phyloP scores from a whole-genome alignment of 2,329 filamentous ascomycete species.

The Penicillium sp. region DNA sequence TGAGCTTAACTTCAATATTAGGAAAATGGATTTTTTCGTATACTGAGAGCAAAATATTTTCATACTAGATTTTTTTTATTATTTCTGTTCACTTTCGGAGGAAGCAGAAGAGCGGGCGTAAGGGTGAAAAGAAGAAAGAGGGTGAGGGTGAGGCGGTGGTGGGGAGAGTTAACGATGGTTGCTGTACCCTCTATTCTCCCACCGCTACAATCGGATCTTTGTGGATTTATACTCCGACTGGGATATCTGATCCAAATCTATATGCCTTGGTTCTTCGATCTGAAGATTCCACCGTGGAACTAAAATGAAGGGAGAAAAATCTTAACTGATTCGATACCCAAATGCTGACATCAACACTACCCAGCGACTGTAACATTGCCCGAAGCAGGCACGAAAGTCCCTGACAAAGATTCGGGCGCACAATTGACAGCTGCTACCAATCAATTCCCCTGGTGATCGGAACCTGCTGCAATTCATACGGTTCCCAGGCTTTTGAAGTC shows the following conservation, averaged over 20 bases:
- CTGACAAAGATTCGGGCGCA: neutral
- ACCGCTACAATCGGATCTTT: neutral
- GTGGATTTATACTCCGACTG: neutral
- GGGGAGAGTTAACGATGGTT: conserved; percentile 6
- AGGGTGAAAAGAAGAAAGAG: conserved; percentile 2
- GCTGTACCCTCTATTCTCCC: neutral
- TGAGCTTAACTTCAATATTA: neutral
- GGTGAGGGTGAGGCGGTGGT: conserved; percentile 21
- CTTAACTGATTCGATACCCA: neutral
- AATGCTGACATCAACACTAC: conserved; percentile 28
- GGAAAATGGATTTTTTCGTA: neutral
- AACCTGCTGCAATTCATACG: neutral
- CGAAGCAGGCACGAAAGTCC: conserved; percentile 8
- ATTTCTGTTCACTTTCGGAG: neutral
- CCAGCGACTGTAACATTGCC: conserved; percentile 21
- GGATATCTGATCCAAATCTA: neutral
- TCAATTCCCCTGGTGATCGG: neutral
- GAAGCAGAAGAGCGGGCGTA: neutral
- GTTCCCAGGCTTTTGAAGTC: neutral
- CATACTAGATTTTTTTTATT: neutral
- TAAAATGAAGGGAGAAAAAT: neutral
- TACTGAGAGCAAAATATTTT: neutral
- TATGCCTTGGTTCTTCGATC: neutral
- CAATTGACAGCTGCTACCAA: neutral
- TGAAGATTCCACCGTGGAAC: neutral